phyloP scores from a whole-genome alignment of 352 stramenopile genomes.

The Globisporangium paddicum region DNA sequence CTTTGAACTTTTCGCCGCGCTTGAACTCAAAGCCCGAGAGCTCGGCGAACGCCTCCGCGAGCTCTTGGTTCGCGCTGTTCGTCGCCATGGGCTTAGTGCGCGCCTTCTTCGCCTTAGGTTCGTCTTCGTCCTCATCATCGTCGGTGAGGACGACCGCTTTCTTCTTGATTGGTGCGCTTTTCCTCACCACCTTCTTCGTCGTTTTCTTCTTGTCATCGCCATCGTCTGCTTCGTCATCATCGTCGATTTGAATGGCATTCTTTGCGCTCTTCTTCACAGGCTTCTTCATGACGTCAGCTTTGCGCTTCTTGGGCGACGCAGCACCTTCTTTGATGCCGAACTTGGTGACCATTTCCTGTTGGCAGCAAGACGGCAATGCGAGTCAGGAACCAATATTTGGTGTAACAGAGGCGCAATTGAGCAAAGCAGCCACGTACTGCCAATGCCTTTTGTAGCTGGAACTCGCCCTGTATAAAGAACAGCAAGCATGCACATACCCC shows the following conservation, averaged over 20 bases:
- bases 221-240: background rate
- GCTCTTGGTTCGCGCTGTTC: slow-evolving; percentile 59
- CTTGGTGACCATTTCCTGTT: slow-evolving; percentile 75
- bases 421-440: slow-evolving; percentile 23
- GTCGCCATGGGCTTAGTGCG: slow-evolving; percentile 36
- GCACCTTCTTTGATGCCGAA: slow-evolving; percentile 49
- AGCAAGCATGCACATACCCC: slow-evolving; percentile 1
- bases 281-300: slow-evolving; percentile 27
- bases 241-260: background rate
- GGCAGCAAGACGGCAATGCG: background rate
- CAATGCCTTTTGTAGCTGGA: slow-evolving; percentile 65
- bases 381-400: background rate
- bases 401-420: background rate
- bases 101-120: slow-evolving; percentile 51
- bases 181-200: slow-evolving; percentile 22
- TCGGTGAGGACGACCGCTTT: slow-evolving; percentile 16
- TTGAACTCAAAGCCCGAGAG: slow-evolving; percentile 88
- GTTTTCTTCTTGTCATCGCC: slow-evolving; percentile 15
- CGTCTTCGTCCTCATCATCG: slow-evolving; percentile 36
- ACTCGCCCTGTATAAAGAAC: slow-evolving; percentile 43
- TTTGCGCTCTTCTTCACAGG: slow-evolving; percentile 16
- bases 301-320: slow-evolving; percentile 54
- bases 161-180: slow-evolving; percentile 12
- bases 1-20: slow-evolving; percentile 82
- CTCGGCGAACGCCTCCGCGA: slow-evolving; percentile 75